Conservation (phyloP, 805 yeast species). For the Yamadazyma kitorensis region DNA sequence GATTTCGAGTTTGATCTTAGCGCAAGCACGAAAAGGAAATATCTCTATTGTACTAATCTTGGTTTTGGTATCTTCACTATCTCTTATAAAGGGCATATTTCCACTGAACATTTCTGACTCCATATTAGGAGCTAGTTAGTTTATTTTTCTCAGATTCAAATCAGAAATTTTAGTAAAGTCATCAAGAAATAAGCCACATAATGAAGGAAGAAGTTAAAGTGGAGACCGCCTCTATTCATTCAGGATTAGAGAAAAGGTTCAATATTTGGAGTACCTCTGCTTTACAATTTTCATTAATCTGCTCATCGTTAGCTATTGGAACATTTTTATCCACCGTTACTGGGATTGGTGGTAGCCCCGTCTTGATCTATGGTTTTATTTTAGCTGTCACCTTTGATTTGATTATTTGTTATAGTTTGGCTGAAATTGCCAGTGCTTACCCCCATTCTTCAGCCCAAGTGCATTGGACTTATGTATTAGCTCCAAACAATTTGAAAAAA, state of each 20-base stretch:
- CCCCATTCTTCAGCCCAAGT: conserved; percentile 34
- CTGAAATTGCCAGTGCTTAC: conserved; percentile 31
- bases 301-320: conserved; percentile 20
- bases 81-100: no score
- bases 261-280: conserved; percentile 16
- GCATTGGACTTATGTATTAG: conserved; percentile 31
- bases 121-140: no score
- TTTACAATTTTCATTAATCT: conserved; percentile 17
- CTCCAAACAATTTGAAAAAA: conserved; percentile 20
- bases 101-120: no score
- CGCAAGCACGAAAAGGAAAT: no score
- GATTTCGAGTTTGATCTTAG: no score
- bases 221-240: conserved; percentile 3
- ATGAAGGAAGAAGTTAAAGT: not conserved
- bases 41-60: no score
- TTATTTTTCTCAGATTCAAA: no score
- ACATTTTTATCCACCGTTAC: conserved; percentile 19
- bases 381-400: conserved; percentile 17
- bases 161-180: no score
- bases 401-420: conserved; percentile 18
- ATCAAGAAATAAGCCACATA: no score
- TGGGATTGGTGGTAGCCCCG: conserved; percentile 23
- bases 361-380: conserved; percentile 19
- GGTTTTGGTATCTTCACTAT: no score
- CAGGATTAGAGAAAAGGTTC: conserved; percentile 13